Evolutionary conservation across 1,284 basidiomycete species (phyloP), one percentile per base, ranked within the genome.

Genomic region (Volvariella surrecta): DNA sequence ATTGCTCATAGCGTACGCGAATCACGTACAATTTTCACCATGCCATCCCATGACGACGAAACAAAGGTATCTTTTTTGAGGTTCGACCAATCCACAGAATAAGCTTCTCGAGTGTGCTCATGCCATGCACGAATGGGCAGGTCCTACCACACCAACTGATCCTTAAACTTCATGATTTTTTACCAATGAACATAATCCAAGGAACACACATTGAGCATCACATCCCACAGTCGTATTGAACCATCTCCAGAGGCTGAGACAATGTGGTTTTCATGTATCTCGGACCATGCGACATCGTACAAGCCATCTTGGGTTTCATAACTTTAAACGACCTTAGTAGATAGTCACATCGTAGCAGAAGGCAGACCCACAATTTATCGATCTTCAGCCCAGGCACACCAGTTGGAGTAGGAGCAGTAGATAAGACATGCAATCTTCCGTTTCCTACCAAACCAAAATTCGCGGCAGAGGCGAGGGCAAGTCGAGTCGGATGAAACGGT

Each of bases 41-140:
- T 79, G 21, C 89, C 90, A 58, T 99, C 95, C 95, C 95, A 98
- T 17, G 86, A 90, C 1, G 84, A 79, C 1, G 90, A 93, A 3
- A 79, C 78, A 61, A 99, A 98, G 1, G 79, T 73, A 48, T 91
- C 84, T 61, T 99, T 99, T 53, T 88, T 82, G 47, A 96, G 64
- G 61, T 97, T 98, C 50, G 88, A 94, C 95, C 95, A 99, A 61
- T 99, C 91, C 9, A 97, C 78, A n/a, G 86, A 87, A 65, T 91
- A 94, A 4, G 93, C 89, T 58, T 99, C 95, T 37, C 85, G 77
- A 4, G 80, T 76, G 60, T 99, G 95, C 62, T 98, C 95, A 52
- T 89, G 82, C 94, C 94, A 99, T 41, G 80, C 80, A 45, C 82
- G 79, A 46, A 98, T 86, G 0, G 95, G 95, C 48, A 85, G 76